Conservation (phyloP, 2,329 filamentous ascomycete species). For the Neonectria coccinea region DNA sequence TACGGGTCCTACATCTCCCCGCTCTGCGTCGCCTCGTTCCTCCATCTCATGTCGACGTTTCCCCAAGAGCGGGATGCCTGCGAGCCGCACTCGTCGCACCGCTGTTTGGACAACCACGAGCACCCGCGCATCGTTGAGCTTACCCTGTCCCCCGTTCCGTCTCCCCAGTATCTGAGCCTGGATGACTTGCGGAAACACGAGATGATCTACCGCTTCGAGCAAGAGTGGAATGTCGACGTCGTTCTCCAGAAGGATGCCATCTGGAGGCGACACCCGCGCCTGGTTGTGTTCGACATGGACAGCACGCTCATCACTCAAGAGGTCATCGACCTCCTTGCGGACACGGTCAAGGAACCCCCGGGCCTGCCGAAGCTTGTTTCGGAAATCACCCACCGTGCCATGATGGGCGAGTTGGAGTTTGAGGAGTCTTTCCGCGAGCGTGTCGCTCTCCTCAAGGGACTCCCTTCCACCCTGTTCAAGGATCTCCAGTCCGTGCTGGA, state of each 20-base stretch:
- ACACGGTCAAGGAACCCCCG: constrained; percentile 74
- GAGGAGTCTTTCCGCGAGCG: constrained; percentile 84
- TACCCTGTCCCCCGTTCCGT: constrained; percentile 70
- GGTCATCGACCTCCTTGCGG: constrained; percentile 94
- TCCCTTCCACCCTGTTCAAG: constrained; percentile 82
- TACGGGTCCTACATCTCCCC: constrained; percentile 75
- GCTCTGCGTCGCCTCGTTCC: constrained; percentile 73
- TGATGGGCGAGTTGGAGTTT: constrained; percentile 97
- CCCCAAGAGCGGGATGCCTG: constrained; percentile 64
- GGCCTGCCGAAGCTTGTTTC: constrained; percentile 86
- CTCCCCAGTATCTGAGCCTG: constrained; percentile 72
- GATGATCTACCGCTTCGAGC: constrained; percentile 84
- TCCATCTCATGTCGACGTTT: constrained; percentile 74
- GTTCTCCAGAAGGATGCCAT: constrained; percentile 79
- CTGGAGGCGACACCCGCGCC: constrained; percentile 81
- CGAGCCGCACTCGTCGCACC: constrained; percentile 70
- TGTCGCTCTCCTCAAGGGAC: constrained; percentile 82
- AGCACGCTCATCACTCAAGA: constrained; percentile 97
- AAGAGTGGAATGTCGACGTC: constrained; percentile 89
- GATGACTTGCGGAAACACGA: constrained; percentile 82
- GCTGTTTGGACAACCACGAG: constrained; percentile 71
- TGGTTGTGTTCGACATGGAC: constrained; percentile 99
- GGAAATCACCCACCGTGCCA: constrained; percentile 90
- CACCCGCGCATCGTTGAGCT: constrained; percentile 75
- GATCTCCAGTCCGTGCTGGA: constrained; percentile 80